Evolutionary conservation across 2,329 filamentous ascomycete species (phyloP).

Genomic region (Venturia oleaginea): DNA sequence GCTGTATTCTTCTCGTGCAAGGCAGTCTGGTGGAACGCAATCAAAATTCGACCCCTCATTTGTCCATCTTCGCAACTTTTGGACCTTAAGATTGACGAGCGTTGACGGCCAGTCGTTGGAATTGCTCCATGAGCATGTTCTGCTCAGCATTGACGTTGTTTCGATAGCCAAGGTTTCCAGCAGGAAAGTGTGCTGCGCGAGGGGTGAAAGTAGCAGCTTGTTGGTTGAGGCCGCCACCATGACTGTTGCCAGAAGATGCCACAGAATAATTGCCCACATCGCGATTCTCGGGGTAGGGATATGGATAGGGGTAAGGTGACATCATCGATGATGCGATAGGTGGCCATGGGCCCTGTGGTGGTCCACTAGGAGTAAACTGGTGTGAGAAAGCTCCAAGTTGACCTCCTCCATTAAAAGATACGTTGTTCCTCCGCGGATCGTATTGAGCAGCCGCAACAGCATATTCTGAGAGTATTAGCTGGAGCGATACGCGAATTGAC

Average conservation of each 20-base stretch:
- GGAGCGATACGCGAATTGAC: background rate
- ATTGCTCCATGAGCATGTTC: constrained; percentile 9
- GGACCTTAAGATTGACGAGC: constrained; percentile 1
- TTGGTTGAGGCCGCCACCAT: background rate
- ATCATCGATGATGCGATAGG: background rate
- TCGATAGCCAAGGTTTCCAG: background rate
- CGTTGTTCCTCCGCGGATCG: background rate
- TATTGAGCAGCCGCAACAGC: background rate
- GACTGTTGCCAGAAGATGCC: background rate
- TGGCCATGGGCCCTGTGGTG: constrained; percentile 4
- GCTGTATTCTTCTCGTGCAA: constrained; percentile 1
- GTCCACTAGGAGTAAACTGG: constrained; percentile 1
- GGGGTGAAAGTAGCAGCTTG: constrained; percentile 12
- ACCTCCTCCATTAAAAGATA: background rate
- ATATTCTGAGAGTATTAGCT: background rate
- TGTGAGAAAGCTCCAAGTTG: constrained; percentile 10
- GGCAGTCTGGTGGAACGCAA: constrained; percentile 2
- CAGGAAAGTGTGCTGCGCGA: constrained; percentile 2
- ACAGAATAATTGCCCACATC: constrained; percentile 9
- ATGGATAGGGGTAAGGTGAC: constrained; percentile 1
- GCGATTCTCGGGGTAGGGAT: background rate
- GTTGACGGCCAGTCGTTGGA: constrained; percentile 3
- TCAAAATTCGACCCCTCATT: background rate
- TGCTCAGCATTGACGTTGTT: background rate
- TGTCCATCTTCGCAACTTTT: background rate